Conservation (phyloP, 169 alveolate genomes). For the Plasmodium relictum region DNA sequence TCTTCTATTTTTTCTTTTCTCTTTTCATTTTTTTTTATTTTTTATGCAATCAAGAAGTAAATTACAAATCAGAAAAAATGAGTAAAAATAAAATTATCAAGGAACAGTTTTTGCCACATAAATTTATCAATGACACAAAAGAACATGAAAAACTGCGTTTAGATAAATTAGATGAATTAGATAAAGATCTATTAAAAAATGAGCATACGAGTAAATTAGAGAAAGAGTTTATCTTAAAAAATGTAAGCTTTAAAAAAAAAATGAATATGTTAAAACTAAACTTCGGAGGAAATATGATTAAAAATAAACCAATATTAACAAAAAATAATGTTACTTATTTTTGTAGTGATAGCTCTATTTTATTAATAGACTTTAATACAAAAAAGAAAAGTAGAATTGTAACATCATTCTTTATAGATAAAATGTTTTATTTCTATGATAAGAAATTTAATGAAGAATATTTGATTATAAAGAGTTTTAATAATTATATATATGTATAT, state of each 20-base stretch:
- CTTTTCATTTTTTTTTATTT: not conserved
- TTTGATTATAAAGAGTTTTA: slow-evolving; percentile 26
- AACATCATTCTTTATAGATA: slow-evolving; percentile 51
- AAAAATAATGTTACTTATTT: slow-evolving; percentile 16
- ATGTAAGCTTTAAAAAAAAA: slow-evolving; percentile 20
- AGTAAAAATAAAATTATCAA: not conserved
- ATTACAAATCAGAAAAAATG: not conserved
- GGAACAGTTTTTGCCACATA: not conserved
- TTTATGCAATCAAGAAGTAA: not conserved
- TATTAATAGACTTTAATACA: slow-evolving; percentile 34
- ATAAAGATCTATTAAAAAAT: slow-evolving; percentile 20
- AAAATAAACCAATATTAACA: slow-evolving; percentile 28
- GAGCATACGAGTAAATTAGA: slow-evolving; percentile 25
- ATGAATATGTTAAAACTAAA: slow-evolving; percentile 1
- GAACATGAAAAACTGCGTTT: not conserved
- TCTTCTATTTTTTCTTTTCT: not conserved
- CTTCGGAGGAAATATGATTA: slow-evolving; percentile 38
- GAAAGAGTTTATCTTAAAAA: slow-evolving; percentile 30
- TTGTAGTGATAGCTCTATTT: slow-evolving; percentile 26
- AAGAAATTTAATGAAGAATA: slow-evolving; percentile 44
- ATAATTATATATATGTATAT: slow-evolving; percentile 51
- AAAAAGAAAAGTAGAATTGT: slow-evolving; percentile 63
- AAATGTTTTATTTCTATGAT: slow-evolving; percentile 52
- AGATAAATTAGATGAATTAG: slow-evolving; percentile 6
- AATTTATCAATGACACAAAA: not conserved